Evolutionary conservation across 345 rosid genomes (phyloP), one percentile per base, ranked within the genome.

Genomic region (Hirschfeldia incana): DNA sequence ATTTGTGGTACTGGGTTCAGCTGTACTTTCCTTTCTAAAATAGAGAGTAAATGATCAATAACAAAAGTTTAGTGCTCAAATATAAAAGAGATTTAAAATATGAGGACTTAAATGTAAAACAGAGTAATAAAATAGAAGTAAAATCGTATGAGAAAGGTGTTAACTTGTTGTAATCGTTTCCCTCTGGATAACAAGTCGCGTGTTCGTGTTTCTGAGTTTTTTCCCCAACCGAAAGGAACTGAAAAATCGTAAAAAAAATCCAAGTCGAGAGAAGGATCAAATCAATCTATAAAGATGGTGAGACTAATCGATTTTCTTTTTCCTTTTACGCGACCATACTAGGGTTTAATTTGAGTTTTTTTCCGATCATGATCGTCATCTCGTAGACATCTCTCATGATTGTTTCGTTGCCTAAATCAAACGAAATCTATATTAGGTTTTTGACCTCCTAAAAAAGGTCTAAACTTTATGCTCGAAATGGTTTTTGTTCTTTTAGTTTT

Each of bases 61-160:
- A 67, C 26, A 0, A 67, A 67, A 30, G 2, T 13, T 8, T 69
- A 9, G 37, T 2, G 36, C 4, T 16, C 17, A 17, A 44, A 44
- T 44, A 0, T 27, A 57, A 9, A 65, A 55, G 0, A 33, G 0
- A 0, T n/a, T 3, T 0, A 33, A 15, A 27, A 5, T 65, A 32
- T 8, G 59, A 80, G 83, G 73, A 34, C 65, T 65, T 57, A 33
- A 33, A 0, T 58, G 58, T 39, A 75, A 68, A 74, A 32, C 1
- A 0, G 15, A 73, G 46, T 39, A 68, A 49, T 4, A 60, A 28
- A 60, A 60, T 1, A 0, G 46, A 62, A 57, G 61, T 11, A 26
- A 12, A 2, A 49, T 9, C 83, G 80, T 75, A 76, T 44, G 58
- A 59, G 57, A 70, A 75, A 80, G 72, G 80, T 75, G 53, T 46